Conservation (phyloP, 768 basidiomycete species). For the Termitomyces sp. region DNA sequence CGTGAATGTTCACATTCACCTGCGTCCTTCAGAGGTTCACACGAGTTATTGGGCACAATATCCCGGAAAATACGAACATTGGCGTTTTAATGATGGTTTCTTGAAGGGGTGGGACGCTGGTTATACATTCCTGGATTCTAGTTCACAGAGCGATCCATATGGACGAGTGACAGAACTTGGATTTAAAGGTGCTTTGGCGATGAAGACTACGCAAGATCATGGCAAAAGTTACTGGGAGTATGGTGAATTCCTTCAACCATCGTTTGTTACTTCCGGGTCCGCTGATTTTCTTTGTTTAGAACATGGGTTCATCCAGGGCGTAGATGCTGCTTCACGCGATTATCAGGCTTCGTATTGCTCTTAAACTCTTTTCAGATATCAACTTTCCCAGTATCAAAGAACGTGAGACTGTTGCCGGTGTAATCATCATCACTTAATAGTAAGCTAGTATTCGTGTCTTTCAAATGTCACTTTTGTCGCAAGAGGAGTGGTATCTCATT, state of each 20-base stretch:
- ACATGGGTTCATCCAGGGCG: conserved; percentile 63
- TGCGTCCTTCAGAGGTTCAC: conserved; percentile 30
- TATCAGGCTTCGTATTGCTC: conserved; percentile 30
- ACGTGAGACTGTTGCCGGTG: background rate
- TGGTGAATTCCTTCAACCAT: conserved; percentile 32
- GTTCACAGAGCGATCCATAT: conserved; percentile 13
- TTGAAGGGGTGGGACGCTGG: conserved; percentile 71
- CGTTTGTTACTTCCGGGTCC: background rate
- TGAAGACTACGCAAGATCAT: conserved; percentile 42
- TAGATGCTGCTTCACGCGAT: conserved; percentile 37
- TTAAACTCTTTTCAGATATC: background rate
- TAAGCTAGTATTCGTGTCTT: background rate
- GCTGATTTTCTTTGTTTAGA: conserved; percentile 27
- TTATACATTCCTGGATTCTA: conserved; percentile 46
- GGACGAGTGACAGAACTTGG: conserved; percentile 53
- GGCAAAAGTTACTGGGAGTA: conserved; percentile 62
- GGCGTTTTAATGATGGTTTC: conserved; percentile 67
- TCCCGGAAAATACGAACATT: conserved; percentile 60
- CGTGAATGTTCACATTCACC: background rate
- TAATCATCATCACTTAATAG: background rate
- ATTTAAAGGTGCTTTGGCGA: conserved; percentile 60
- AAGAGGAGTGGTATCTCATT: background rate
- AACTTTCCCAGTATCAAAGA: background rate
- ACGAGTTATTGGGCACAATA: conserved; percentile 42
- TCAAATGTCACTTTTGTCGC: no score